Evolutionary conservation across 176 grass and related monocot species (phyloP).

Genomic region (Avena atlantica): DNA sequence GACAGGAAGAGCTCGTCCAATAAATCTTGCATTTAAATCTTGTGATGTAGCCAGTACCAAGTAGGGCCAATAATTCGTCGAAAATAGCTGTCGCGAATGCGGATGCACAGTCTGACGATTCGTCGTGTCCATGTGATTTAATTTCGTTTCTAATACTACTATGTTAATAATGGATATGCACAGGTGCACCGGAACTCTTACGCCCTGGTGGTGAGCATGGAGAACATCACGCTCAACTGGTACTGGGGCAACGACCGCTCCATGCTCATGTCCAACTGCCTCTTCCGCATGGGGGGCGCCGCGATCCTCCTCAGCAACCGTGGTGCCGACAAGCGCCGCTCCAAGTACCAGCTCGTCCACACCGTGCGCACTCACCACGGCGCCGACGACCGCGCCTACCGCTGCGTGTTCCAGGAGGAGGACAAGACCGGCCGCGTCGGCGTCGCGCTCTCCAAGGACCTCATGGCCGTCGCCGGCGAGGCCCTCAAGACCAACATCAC

Average conservation of each 20-base stretch:
- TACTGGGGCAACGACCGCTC: slow-evolving; percentile 93
- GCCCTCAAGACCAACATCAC: slow-evolving; percentile 87
- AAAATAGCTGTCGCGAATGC: neutral
- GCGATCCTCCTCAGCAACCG: slow-evolving; percentile 83
- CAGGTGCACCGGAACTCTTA: slow-evolving; percentile 89
- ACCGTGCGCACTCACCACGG: slow-evolving; percentile 84
- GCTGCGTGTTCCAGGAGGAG: slow-evolving; percentile 90
- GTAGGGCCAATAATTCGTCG: neutral
- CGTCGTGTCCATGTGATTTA: neutral
- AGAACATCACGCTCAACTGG: slow-evolving; percentile 98
- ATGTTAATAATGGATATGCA: neutral
- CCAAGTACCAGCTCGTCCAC: slow-evolving; percentile 91
- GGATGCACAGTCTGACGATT: neutral
- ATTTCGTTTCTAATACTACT: neutral
- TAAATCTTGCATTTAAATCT: neutral
- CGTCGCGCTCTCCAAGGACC: slow-evolving; percentile 80
- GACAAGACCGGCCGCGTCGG: slow-evolving; percentile 52
- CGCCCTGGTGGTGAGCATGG: slow-evolving; percentile 94
- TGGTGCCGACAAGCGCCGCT: slow-evolving; percentile 37
- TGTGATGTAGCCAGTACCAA: neutral
- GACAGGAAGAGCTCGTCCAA: slow-evolving; percentile 24
- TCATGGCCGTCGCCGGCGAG: slow-evolving; percentile 86
- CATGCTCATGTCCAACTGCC: slow-evolving; percentile 96
- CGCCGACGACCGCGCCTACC: slow-evolving; percentile 61
- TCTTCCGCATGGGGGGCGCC: slow-evolving; percentile 95